Evolutionary conservation across 2,329 filamentous ascomycete species (phyloP).

Genomic region (Ophiostoma triangulosporum): DNA sequence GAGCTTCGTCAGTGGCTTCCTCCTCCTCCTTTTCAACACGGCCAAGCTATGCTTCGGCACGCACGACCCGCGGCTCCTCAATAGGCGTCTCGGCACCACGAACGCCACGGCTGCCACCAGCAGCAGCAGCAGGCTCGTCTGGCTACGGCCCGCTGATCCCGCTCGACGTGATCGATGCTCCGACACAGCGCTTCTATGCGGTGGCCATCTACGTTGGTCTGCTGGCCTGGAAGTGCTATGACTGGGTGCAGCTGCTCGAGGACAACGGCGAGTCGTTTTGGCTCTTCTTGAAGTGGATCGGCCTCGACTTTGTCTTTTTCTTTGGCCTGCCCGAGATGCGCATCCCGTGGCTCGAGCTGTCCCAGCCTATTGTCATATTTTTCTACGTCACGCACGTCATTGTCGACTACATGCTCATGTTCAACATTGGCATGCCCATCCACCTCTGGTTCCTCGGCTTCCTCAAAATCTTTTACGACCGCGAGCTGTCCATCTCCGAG

Average conservation of each 20-base stretch:
- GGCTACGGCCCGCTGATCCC: conserved; percentile 57
- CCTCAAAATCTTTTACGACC: conserved; percentile 75
- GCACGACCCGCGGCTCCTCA: background rate
- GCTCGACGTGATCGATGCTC: conserved; percentile 69
- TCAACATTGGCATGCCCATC: conserved; percentile 66
- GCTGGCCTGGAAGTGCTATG: conserved; percentile 73
- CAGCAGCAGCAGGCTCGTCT: background rate
- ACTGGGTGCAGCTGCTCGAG: conserved; percentile 66
- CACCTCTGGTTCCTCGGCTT: conserved; percentile 59
- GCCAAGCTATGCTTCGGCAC: conserved; percentile 7
- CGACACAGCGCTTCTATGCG: conserved; percentile 80
- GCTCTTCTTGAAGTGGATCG: conserved; percentile 87
- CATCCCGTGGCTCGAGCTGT: conserved; percentile 95
- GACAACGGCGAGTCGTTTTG: conserved; percentile 78
- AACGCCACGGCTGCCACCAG: background rate
- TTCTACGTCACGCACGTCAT: conserved; percentile 60
- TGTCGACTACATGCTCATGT: conserved; percentile 81
- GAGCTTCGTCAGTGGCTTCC: background rate
- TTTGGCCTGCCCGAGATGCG: conserved; percentile 76
- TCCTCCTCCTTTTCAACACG: background rate
- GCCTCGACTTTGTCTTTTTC: conserved; percentile 73
- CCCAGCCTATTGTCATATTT: conserved; percentile 55
- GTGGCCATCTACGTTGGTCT: conserved; percentile 65
- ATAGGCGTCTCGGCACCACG: background rate
- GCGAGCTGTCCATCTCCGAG: conserved; percentile 88